Percentiles rank a stretch among this genome's conserved stretches.
These are phyloP conservation scores for Acacia concinna DNA, from an alignment of 331 rosid species.

Conservation along the genomic window DNA sequence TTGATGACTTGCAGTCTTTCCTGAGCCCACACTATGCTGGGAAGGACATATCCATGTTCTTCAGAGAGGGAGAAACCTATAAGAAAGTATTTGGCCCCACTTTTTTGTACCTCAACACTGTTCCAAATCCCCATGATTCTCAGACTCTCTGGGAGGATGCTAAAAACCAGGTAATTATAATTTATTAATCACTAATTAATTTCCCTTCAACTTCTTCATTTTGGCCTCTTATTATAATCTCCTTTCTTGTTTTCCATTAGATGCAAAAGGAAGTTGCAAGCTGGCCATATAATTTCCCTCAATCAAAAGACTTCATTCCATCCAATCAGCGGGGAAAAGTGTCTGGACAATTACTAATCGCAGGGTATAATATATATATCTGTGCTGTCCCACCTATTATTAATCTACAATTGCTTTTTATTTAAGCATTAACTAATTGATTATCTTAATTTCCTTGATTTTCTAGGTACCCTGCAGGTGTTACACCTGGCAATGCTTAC, in stretches of 20 bases:
- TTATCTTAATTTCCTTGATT: not conserved
- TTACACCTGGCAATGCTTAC: slow-evolving; percentile 39
- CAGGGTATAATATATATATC: not conserved
- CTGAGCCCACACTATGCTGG: slow-evolving; percentile 79
- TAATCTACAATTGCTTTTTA: not conserved
- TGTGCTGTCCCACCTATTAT: not conserved
- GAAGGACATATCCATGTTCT: slow-evolving; percentile 49
- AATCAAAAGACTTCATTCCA: slow-evolving; percentile 43
- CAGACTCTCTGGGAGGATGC: slow-evolving; percentile 62
- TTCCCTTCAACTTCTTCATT: not conserved
- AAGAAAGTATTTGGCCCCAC: slow-evolving; percentile 84
- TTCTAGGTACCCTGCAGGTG: slow-evolving; percentile 9
- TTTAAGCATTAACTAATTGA: not conserved
- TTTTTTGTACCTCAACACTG: slow-evolving; percentile 53
- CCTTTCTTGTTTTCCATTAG: slow-evolving; percentile 19
- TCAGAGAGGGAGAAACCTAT: slow-evolving; percentile 65
- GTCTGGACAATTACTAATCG: slow-evolving; percentile 45
- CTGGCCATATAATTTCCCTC: slow-evolving; percentile 67
- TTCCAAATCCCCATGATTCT: slow-evolving; percentile 6
- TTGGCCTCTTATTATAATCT: not conserved
- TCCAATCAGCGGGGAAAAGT: slow-evolving; percentile 55
- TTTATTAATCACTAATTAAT: not conserved
- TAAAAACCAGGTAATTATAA: slow-evolving; percentile 43
- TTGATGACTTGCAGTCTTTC: slow-evolving; percentile 40
- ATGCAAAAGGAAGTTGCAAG: slow-evolving; percentile 40